Conservation (phyloP, 768 basidiomycete species). For the Lanmaoa rubissima region DNA sequence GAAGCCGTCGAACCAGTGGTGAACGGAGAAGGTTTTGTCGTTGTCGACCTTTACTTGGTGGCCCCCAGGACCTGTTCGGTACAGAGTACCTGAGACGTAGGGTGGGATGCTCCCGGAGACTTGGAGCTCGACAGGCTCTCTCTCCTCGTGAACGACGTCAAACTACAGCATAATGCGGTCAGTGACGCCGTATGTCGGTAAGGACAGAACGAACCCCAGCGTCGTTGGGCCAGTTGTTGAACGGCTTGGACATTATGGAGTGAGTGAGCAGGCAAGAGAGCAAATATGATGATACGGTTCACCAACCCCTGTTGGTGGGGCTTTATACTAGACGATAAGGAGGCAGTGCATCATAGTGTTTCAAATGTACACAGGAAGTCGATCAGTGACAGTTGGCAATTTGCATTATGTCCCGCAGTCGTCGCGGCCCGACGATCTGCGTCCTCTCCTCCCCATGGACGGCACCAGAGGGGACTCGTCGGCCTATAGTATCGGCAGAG, state of each 20-base stretch:
- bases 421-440: too few relatives aligned
- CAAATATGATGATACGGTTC: neutral
- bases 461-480: too few relatives aligned
- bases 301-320: neutral
- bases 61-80: constrained; percentile 39
- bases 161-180: constrained; percentile 16
- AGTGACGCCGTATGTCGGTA: neutral
- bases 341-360: neutral
- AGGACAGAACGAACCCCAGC: constrained; percentile 16
- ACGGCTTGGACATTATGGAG: constrained; percentile 21
- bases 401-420: too few relatives aligned
- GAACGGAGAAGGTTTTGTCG: constrained; percentile 24
- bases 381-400: too few relatives aligned
- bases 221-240: constrained; percentile 34
- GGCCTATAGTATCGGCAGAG: too few relatives aligned
- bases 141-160: constrained; percentile 29
- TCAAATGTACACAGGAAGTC: too few relatives aligned
- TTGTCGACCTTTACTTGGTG: constrained; percentile 25
- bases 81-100: constrained; percentile 37
- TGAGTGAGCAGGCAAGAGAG: neutral
- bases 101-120: constrained; percentile 33
- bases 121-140: constrained; percentile 25
- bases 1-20: constrained; percentile 44
- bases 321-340: neutral
- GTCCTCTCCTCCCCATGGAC: too few relatives aligned